phyloP scores from a whole-genome alignment of 441 rosid species.

The Gossypium lobatum region DNA sequence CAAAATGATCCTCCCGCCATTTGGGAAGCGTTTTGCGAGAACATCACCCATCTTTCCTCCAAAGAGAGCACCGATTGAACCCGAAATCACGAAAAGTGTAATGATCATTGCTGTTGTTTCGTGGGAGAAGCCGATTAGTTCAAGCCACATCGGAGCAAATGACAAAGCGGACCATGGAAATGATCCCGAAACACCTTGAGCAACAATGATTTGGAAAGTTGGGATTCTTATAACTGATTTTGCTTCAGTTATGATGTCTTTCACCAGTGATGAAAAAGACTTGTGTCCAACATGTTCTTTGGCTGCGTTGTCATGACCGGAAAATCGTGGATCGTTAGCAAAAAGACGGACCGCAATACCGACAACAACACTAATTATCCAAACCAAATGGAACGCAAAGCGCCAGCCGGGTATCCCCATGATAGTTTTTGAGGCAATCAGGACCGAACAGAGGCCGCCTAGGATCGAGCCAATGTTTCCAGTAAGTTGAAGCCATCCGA shows the following conservation, averaged over 20 bases:
- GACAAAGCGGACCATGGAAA: conserved; percentile 73
- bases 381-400: conserved; percentile 63
- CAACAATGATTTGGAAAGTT: conserved; percentile 67
- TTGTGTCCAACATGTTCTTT: conserved; percentile 8
- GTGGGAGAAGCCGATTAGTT: conserved; percentile 74
- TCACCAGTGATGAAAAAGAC: conserved; percentile 43
- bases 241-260: conserved; percentile 45
- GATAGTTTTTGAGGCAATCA: conserved; percentile 54
- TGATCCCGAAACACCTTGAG: conserved; percentile 70
- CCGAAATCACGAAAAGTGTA: neutral
- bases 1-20: neutral
- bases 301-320: neutral
- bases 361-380: conserved; percentile 46
- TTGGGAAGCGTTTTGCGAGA: neutral
- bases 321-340: conserved; percentile 53
- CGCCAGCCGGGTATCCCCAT: conserved; percentile 72
- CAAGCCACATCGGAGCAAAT: conserved; percentile 74
- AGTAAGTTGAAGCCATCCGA: conserved; percentile 70
- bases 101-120: conserved; percentile 43
- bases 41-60: conserved; percentile 2
- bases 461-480: conserved; percentile 52
- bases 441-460: conserved; percentile 52
- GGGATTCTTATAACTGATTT: conserved; percentile 57
- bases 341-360: conserved; percentile 50
- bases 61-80: neutral